A percentile compares a stretch with the other conserved stretches of the same genome.
Evolutionary conservation across 371 early-diverging fungal genomes (phyloP).

Genomic region (Mucor mucedo): DNA sequence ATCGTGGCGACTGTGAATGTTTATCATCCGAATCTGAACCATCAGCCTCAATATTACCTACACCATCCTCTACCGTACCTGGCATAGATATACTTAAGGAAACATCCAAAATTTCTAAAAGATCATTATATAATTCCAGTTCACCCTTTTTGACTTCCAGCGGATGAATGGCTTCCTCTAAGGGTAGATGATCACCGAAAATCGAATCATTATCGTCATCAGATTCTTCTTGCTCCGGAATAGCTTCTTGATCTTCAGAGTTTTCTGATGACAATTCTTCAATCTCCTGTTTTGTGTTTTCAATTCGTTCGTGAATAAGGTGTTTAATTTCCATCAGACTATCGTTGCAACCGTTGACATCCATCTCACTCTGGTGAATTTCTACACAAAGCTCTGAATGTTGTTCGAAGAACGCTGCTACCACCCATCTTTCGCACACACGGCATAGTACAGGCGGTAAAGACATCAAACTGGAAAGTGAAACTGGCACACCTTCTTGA

Average conservation of each 20-base stretch:
- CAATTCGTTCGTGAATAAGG: constrained; percentile 56
- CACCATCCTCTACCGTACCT: constrained; percentile 36
- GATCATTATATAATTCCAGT: constrained; percentile 36
- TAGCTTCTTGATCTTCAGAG: background rate
- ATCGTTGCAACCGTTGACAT: constrained; percentile 75
- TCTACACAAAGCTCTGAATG: constrained; percentile 78
- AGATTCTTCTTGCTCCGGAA: background rate
- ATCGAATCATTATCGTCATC: constrained; percentile 29
- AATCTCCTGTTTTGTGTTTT: constrained; percentile 26
- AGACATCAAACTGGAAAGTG: constrained; percentile 25
- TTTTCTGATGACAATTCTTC: constrained; percentile 1
- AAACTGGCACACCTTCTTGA: constrained; percentile 9
- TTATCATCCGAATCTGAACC: constrained; percentile 3
- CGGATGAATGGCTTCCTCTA: constrained; percentile 31
- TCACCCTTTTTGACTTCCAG: constrained; percentile 30
- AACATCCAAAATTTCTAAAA: constrained; percentile 47
- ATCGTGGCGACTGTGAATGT: constrained; percentile 33
- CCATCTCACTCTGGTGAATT: constrained; percentile 82
- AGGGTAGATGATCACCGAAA: constrained; percentile 31
- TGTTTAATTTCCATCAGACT: constrained; percentile 64
- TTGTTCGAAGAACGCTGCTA: constrained; percentile 76
- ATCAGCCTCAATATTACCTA: constrained; percentile 3
- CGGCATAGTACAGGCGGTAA: constrained; percentile 71
- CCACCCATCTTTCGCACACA: constrained; percentile 83
- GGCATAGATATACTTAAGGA: constrained; percentile 62